Base-by-base conservation (phyloP, 805 yeast genomes). In the Clavispora carvajalis region DNA sequence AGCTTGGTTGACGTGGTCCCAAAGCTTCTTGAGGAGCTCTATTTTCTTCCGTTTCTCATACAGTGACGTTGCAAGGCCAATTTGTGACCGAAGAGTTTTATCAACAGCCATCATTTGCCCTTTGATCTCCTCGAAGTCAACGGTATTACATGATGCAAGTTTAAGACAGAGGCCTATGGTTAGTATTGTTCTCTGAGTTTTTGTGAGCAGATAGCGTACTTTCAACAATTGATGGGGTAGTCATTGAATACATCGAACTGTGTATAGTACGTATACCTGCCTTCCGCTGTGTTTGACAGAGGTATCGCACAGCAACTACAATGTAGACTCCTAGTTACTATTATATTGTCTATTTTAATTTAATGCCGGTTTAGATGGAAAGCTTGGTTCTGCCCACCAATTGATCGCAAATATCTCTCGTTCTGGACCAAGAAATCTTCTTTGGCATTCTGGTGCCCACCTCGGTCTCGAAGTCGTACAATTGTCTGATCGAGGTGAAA, bases 391-490 rank as follows among this genome's bases (percentile, higher is more conserved):
- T 79, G 29, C 91, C 93, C 30, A 84, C 95, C 60, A 91, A 70
- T 64, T 80, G 82, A 67, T 89, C 95, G 42, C 91, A 85, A 58
- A 86, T 77, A 37, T 81, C 83, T 57, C 95, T 76, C 38, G 82
- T 69, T 22, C 71, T 71, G 36, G 73, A 70, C 99, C 99, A 93
- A 64, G 85, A 88, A 37, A 89, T 82, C 43, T 71, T 67, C 71
- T 86, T 89, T 54, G 98, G 95, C 77, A 93, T 82, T 72, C 99
- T 83, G 62, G 71, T 77, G 17, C 65, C 71, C 26, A 85, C 60
- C 52, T 86, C 88, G 13, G 98, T 88, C 65, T 93, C 98, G 58
- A 70, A 82, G 58, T 90, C 95, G 65, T 85, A 90, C 49, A 91
- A 72, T 44, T 74, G 76, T 59, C 85, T 75, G 42, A 93, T 76